A percentile compares a stretch with the other conserved stretches of the same genome.
Conservation (phyloP, 768 basidiomycete genomes). For the Mycena leptocephala region DNA sequence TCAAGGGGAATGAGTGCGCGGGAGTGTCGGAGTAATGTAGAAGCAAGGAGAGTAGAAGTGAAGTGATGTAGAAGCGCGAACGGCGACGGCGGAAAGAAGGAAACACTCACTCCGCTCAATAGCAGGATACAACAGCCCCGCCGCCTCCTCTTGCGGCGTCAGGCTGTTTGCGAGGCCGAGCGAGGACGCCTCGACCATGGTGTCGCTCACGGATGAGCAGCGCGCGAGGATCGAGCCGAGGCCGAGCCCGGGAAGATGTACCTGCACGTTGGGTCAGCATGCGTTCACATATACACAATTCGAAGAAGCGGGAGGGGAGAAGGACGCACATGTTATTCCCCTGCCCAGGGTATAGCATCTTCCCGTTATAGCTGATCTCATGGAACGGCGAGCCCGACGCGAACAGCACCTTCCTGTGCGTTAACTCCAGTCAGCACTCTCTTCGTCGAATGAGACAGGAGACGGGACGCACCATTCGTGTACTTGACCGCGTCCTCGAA, state of each 20-base stretch:
- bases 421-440: too few relatives aligned
- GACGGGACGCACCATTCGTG: constrained; percentile 84
- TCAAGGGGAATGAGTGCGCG: too few relatives aligned
- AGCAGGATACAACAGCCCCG: constrained; percentile 86
- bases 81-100: neutral
- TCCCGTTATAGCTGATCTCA: constrained; percentile 69
- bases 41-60: too few relatives aligned
- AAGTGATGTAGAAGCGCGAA: too few relatives aligned
- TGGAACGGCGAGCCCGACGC: constrained; percentile 93
- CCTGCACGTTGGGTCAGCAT: constrained; percentile 28
- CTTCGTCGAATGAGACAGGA: too few relatives aligned
- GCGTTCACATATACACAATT: constrained; percentile 20
- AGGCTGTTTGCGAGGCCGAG: constrained; percentile 85
- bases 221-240: constrained; percentile 83
- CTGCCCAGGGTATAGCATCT: constrained; percentile 83
- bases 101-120: constrained; percentile 74
- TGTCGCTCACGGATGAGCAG: constrained; percentile 81
- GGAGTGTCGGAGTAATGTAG: too few relatives aligned
- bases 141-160: constrained; percentile 75
- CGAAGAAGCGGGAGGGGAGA: constrained; percentile 24
- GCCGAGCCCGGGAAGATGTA: constrained; percentile 75
- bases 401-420: constrained; percentile 86
- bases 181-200: constrained; percentile 92
- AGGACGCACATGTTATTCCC: constrained; percentile 97
- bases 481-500: constrained; percentile 82